A percentile compares a stretch with the other conserved stretches of the same genome.
Conservation (phyloP, 805 yeast species). For the Yarrowia divulgata region DNA sequence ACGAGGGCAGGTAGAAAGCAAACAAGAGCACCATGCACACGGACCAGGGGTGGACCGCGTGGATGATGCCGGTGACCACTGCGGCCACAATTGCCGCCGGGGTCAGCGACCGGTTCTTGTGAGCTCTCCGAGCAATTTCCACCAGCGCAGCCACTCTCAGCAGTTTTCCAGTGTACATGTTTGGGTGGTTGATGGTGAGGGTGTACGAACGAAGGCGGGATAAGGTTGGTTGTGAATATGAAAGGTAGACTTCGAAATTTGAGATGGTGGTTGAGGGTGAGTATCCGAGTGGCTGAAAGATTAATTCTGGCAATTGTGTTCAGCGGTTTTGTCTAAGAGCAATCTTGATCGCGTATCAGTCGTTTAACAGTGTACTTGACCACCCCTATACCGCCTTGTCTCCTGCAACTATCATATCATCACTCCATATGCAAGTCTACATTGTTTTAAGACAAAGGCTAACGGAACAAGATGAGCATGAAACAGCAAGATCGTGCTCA, state of each 20-base stretch:
- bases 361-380: too few relatives aligned
- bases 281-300: not conserved
- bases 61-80: constrained; percentile 53
- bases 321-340: too few relatives aligned
- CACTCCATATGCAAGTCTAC: too few relatives aligned
- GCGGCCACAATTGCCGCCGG: constrained; percentile 52
- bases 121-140: constrained; percentile 47
- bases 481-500: too few relatives aligned
- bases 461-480: too few relatives aligned
- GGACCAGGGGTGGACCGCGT: constrained; percentile 52
- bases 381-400: too few relatives aligned
- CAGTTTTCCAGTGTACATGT: constrained; percentile 36
- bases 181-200: not conserved
- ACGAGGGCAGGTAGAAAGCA: constrained; percentile 53
- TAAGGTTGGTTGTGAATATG: not conserved
- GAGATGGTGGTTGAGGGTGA: not conserved
- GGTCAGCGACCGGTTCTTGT: constrained; percentile 52
- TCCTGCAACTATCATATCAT: too few relatives aligned
- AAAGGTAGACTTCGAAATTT: not conserved
- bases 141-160: constrained; percentile 31
- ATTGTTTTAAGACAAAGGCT: too few relatives aligned
- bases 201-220: not conserved
- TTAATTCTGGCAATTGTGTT: too few relatives aligned
- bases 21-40: constrained; percentile 50
- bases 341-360: too few relatives aligned